Conservation (phyloP, 345 rosid genomes). For the Linum lewisii region DNA sequence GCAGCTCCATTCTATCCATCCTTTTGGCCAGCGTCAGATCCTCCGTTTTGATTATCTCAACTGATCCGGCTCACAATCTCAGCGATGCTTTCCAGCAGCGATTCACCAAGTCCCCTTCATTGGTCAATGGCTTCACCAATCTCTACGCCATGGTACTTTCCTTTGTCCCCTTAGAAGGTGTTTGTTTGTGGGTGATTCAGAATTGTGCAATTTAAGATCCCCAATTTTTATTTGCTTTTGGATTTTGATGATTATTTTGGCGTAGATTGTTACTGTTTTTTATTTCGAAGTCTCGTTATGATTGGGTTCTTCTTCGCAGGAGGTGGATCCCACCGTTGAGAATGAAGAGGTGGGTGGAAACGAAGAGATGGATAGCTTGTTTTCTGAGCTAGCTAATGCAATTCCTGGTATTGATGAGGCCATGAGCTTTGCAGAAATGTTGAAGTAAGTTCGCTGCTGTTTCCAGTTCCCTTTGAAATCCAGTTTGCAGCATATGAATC, state of each 20-base stretch:
- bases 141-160: too few species aligned
- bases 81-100: too few species aligned
- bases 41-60: too few species aligned
- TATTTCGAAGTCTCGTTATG: background rate
- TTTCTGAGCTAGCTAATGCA: slow-evolving; percentile 88
- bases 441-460: slow-evolving; percentile 42
- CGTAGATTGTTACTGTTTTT: background rate
- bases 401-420: slow-evolving; percentile 99
- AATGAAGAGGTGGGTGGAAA: slow-evolving; percentile 54
- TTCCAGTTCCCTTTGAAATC: background rate
- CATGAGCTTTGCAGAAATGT: slow-evolving; percentile 98
- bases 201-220: background rate
- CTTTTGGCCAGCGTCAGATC: too few species aligned
- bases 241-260: background rate
- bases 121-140: too few species aligned
- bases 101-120: too few species aligned
- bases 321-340: slow-evolving; percentile 97
- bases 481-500: too few species aligned
- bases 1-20: too few species aligned
- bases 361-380: slow-evolving; percentile 85
- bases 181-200: slow-evolving; percentile 14
- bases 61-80: too few species aligned
- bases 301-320: slow-evolving; percentile 32
- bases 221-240: background rate
- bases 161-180: too few species aligned